A percentile compares a stretch with the other conserved stretches of the same genome.
Evolutionary conservation across 176 grass and related monocot genomes (phyloP).

Genomic region (Musa schizocarpa): DNA sequence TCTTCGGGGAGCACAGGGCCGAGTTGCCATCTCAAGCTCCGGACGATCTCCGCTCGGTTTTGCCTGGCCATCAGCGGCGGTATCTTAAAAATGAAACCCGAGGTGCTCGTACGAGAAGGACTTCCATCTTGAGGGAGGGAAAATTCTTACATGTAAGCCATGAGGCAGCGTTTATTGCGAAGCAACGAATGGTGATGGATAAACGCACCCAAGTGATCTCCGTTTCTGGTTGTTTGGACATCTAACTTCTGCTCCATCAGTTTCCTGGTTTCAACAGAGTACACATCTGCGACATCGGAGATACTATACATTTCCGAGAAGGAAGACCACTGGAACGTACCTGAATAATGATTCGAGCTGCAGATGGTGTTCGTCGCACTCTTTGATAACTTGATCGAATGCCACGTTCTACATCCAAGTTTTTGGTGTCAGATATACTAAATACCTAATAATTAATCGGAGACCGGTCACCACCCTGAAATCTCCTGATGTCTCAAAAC

Average conservation of each 20-base stretch:
- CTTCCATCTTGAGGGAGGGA: too few species aligned
- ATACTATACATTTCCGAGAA: not conserved
- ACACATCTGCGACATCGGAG: not conserved
- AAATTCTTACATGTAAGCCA: constrained; percentile 74
- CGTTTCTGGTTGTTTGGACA: constrained; percentile 58
- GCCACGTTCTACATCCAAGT: constrained; percentile 38
- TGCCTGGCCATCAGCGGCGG: constrained; percentile 37
- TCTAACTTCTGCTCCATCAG: constrained; percentile 74
- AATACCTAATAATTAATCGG: not conserved
- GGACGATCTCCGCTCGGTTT: constrained; percentile 82
- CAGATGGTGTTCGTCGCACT: constrained; percentile 71
- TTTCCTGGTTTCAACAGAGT: constrained; percentile 39
- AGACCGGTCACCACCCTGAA: not conserved
- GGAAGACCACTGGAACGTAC: constrained; percentile 26
- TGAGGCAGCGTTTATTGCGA: constrained; percentile 92
- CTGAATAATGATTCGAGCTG: constrained; percentile 78
- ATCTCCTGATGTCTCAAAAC: not conserved
- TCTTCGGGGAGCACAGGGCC: constrained; percentile 86
- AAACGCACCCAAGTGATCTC: constrained; percentile 84
- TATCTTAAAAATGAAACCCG: constrained; percentile 5
- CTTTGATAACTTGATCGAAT: constrained; percentile 80
- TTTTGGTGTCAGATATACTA: not conserved
- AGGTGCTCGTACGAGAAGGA: too few species aligned
- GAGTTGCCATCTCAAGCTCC: constrained; percentile 85
- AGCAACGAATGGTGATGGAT: constrained; percentile 88